Base-by-base conservation (phyloP, 2,329 filamentous ascomycete genomes). In the Hypoxylon sp. region DNA sequence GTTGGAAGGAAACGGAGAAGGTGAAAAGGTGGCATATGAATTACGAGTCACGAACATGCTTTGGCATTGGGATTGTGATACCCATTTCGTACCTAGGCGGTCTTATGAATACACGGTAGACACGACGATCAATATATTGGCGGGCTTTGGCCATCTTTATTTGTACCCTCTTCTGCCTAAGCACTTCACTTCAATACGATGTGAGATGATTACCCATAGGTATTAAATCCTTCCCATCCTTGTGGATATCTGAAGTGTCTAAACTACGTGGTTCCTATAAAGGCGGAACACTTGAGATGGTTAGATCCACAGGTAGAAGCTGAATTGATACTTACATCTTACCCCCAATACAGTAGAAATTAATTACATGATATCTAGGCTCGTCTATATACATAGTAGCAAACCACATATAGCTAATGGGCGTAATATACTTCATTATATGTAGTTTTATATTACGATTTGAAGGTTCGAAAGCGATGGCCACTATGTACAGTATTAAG, bases 11-110 rank as follows among this genome's bases (percentile, higher is more conserved):
- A 17, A 33, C 35, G 26, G 47, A 47, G 13, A 46, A 59, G 39
- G 35, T 31, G 29, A 17, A 29, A 22, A 35, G 51, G 42, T 52
- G 39, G 24, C 19, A 17, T 13, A 70, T 66, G 69, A 69, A 66
- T 63, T 57, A 71, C 59, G 69, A 70, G 63, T 47, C 60, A 70
- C 47, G 70, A 70, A 42, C 31, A 44, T 61, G 51, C 33, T 42
- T 62, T 64, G 48, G 62, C 29, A 63, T 58, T 58, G 64, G 70
- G 62, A 70, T 65, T 70, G 44, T 66, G 70, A 72, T 70, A 70
- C 70, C 67, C 62, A 54, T 71, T 66, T 54, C 44, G 44, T 63
- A 61, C 47, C 5, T 31, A 6, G 29, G 26, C 6, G 26, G 26
- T 58, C 54, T 59, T 31, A 44, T 8, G 57, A 31, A 52, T 51